Conservation (phyloP, 495 filamentous ascomycete genomes). For the Aeminium ludgeri region DNA sequence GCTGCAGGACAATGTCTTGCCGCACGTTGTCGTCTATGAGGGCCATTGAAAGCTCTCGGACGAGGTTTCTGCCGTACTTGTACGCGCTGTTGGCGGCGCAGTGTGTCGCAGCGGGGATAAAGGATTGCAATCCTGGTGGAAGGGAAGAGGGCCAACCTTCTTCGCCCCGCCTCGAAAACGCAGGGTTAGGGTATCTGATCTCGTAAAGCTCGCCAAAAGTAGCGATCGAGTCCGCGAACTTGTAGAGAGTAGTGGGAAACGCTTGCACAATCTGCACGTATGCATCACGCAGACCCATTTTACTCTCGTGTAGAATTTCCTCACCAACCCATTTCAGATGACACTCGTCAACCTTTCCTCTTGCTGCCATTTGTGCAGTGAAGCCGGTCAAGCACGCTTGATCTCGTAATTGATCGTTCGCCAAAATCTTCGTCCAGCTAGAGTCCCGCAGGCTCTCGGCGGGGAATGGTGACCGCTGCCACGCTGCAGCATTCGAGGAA, state of each 20-base stretch:
- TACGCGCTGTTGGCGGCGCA: too few relatives aligned
- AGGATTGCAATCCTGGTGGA: neutral
- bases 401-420: constrained; percentile 1
- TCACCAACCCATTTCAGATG: constrained; percentile 3
- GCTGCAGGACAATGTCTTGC: neutral
- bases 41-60: neutral
- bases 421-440: constrained; percentile 3
- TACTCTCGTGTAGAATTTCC: constrained; percentile 7
- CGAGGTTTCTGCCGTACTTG: neutral
- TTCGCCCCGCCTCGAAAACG: too few relatives aligned
- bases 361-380: constrained; percentile 5
- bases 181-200: too few relatives aligned
- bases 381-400: constrained; percentile 15
- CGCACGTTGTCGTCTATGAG: constrained; percentile 4
- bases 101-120: too few relatives aligned
- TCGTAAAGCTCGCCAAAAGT: too few relatives aligned
- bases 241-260: too few relatives aligned
- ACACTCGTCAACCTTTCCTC: neutral
- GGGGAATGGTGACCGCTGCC: constrained; percentile 3
- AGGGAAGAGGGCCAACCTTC: too few relatives aligned
- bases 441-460: constrained; percentile 1
- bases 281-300: constrained; percentile 14
- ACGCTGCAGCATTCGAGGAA: neutral
- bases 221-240: too few relatives aligned
- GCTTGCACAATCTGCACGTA: constrained; percentile 6